Evolutionary conservation across 805 yeast genomes (phyloP).

Genomic region (Wickerhamiella galacta): DNA sequence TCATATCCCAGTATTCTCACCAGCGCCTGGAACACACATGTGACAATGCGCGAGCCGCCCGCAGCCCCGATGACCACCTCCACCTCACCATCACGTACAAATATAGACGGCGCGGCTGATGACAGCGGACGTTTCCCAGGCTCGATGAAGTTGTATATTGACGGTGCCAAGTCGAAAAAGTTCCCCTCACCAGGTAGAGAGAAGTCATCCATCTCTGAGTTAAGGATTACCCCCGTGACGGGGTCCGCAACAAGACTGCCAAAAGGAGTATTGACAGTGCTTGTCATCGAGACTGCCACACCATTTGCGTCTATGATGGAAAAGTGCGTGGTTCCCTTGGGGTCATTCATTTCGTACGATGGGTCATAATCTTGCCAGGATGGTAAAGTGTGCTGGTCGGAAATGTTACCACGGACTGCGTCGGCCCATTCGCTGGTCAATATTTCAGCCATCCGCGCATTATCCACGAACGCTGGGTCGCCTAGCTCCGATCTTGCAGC

Average conservation of each 20-base stretch:
- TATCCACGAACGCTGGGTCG: constrained; percentile 29
- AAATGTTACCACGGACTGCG: constrained; percentile 32
- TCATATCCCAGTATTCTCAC: constrained; percentile 45
- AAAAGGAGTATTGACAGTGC: constrained; percentile 70
- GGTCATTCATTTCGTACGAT: constrained; percentile 55
- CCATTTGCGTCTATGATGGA: constrained; percentile 58
- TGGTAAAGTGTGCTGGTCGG: constrained; percentile 37
- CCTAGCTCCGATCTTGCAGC: constrained; percentile 77
- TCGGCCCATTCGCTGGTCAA: constrained; percentile 42
- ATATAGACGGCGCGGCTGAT: constrained; percentile 63
- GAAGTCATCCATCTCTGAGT: constrained; percentile 92
- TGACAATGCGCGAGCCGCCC: constrained; percentile 79
- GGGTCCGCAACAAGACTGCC: constrained; percentile 76
- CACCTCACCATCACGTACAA: constrained; percentile 28
- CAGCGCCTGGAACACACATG: constrained; percentile 69
- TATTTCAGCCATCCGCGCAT: constrained; percentile 29
- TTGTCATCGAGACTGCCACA: constrained; percentile 74
- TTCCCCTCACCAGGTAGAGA: constrained; percentile 53
- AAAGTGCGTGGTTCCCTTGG: constrained; percentile 83
- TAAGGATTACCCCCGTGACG: constrained; percentile 63
- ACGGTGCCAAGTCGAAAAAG: constrained; percentile 68
- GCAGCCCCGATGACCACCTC: constrained; percentile 78
- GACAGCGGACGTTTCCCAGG: constrained; percentile 75
- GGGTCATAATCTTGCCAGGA: constrained; percentile 65
- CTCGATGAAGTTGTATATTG: constrained; percentile 55